Conservation (phyloP, 495 filamentous ascomycete species). For the Astrothelium subdiscretum region DNA sequence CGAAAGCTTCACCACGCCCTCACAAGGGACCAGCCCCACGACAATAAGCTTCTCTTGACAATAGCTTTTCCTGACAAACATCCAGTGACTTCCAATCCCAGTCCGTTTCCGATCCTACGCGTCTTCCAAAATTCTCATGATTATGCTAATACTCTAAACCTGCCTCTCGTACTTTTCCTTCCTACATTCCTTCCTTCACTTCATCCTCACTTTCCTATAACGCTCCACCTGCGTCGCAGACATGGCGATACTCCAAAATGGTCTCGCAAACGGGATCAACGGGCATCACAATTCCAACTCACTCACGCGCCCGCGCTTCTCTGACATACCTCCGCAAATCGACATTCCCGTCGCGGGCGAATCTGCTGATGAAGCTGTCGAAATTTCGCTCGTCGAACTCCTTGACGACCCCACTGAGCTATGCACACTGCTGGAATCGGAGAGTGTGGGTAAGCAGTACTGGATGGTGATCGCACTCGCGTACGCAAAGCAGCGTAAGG, state of each 20-base stretch:
- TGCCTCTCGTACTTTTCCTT: too few species aligned
- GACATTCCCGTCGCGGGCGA: slow-evolving; percentile 78
- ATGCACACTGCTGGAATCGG: slow-evolving; percentile 85
- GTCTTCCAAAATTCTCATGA: too few species aligned
- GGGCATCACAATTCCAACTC: background rate
- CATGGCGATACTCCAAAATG: background rate
- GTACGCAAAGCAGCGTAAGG: slow-evolving; percentile 90
- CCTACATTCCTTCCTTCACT: background rate
- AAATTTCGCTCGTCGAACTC: slow-evolving; percentile 81
- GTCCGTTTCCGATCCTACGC: too few species aligned
- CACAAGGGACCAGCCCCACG: too few species aligned
- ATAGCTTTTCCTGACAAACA: too few species aligned
- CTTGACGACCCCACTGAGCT: slow-evolving; percentile 93
- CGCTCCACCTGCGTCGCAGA: background rate
- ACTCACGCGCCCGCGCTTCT: slow-evolving; percentile 47
- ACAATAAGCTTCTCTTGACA: too few species aligned
- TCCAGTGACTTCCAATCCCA: too few species aligned
- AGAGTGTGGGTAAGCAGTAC: slow-evolving; percentile 71
- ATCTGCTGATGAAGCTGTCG: slow-evolving; percentile 69
- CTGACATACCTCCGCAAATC: slow-evolving; percentile 77
- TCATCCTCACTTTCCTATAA: background rate
- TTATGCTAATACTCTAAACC: too few species aligned
- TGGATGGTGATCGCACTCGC: slow-evolving; percentile 95
- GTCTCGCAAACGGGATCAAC: background rate
- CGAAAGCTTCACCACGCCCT: too few species aligned